These are phyloP conservation scores for Peronosclerospora sorghi DNA, from an alignment of 352 stramenopile species.

Conservation along the genomic window DNA sequence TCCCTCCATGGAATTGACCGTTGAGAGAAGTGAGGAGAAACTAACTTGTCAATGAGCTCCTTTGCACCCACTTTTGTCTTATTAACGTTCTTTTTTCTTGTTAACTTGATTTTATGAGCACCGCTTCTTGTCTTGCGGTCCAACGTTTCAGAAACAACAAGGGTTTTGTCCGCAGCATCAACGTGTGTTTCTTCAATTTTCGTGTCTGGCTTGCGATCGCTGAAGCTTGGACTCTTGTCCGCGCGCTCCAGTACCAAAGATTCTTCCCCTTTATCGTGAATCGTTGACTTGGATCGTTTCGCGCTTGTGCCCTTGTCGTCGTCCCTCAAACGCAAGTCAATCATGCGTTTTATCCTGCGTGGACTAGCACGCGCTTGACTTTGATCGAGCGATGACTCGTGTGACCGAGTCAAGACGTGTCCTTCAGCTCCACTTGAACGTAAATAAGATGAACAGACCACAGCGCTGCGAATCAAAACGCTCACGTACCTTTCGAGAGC, in stretches of 20 bases:
- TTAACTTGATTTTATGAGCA: conserved; percentile 9
- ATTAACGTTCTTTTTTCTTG: conserved; percentile 29
- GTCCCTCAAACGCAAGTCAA: conserved; percentile 25
- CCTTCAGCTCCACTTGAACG: conserved; percentile 1
- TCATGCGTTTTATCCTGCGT: conserved; percentile 40
- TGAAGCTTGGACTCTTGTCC: conserved; percentile 14
- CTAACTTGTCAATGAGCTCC: conserved; percentile 19
- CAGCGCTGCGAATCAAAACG: not conserved
- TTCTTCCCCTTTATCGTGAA: no score
- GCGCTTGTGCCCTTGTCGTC: conserved; percentile 12
- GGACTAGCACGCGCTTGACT: conserved; percentile 1
- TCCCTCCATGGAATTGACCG: conserved; percentile 13
- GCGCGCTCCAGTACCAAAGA: no score
- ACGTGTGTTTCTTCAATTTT: conserved; percentile 8
- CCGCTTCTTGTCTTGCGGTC: not conserved
- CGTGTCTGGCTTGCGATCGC: not conserved
- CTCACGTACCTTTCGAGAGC: conserved; percentile 34
- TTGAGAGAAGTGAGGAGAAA: conserved; percentile 34
- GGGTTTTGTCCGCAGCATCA: not conserved
- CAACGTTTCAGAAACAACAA: conserved; percentile 1
- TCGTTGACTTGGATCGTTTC: no score
- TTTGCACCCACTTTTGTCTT: conserved; percentile 5
- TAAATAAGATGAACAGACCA: not conserved
- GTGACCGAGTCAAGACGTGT: conserved; percentile 1
- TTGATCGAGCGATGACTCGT: not conserved